Conservation (phyloP, 1,284 basidiomycete genomes). For the Salmacisia buchloeana region DNA sequence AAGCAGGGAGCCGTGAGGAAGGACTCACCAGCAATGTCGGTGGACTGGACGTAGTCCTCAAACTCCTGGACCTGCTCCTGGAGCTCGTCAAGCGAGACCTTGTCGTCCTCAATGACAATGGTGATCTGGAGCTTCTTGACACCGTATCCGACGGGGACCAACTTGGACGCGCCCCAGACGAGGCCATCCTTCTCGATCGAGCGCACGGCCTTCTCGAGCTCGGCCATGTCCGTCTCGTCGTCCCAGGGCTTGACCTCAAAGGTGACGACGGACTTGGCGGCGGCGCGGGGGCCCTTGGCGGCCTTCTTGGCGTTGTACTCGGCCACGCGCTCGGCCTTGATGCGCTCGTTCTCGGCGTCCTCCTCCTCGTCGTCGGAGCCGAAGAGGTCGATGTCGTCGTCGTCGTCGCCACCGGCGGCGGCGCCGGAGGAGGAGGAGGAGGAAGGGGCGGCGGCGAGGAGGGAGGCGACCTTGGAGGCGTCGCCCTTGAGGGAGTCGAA, state of each 20-base stretch:
- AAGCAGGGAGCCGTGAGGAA: not conserved
- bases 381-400: slow-evolving; percentile 89
- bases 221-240: slow-evolving; percentile 94
- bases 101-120: slow-evolving; percentile 91
- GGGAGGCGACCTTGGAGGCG: slow-evolving; percentile 43
- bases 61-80: slow-evolving; percentile 61
- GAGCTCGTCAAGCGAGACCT: slow-evolving; percentile 87
- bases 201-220: slow-evolving; percentile 75
- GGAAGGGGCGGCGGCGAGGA: slow-evolving; percentile 23
- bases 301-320: slow-evolving; percentile 92
- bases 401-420: slow-evolving; percentile 66
- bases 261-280: slow-evolving; percentile 77
- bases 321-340: slow-evolving; percentile 93
- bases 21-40: slow-evolving; percentile 57
- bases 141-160: slow-evolving; percentile 90
- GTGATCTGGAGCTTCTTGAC: slow-evolving; percentile 89
- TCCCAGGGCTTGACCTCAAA: slow-evolving; percentile 97
- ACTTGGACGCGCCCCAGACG: slow-evolving; percentile 79
- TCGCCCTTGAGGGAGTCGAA: slow-evolving; percentile 44
- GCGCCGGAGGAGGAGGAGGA: slow-evolving; percentile 2
- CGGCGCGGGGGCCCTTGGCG: slow-evolving; percentile 63
- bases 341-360: slow-evolving; percentile 82
- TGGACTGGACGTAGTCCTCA: slow-evolving; percentile 93
- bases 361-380: slow-evolving; percentile 81
- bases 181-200: slow-evolving; percentile 85